Evolutionary conservation across 441 rosid species (phyloP).

Genomic region (Macaranga tanarius): DNA sequence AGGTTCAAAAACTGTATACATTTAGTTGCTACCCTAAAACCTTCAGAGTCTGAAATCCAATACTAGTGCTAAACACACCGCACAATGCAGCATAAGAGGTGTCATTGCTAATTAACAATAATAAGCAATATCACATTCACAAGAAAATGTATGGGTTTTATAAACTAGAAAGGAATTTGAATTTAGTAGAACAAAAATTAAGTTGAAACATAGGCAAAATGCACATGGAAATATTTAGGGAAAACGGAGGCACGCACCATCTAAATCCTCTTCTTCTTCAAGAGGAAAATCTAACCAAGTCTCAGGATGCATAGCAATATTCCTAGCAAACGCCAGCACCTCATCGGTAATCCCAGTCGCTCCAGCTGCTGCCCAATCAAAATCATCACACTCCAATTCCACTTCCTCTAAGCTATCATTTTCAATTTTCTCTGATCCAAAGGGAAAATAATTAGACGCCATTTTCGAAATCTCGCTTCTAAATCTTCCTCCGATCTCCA

Average conservation of each 20-base stretch:
- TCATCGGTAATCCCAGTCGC: constrained; percentile 81
- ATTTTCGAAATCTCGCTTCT: constrained; percentile 69
- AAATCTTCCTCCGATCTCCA: constrained; percentile 77
- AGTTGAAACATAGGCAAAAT: background rate
- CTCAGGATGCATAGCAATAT: constrained; percentile 82
- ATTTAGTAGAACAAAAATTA: too few relatives aligned
- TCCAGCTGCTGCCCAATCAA: constrained; percentile 26
- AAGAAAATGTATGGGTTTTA: too few relatives aligned
- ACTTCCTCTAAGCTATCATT: constrained; percentile 45
- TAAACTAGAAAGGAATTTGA: too few relatives aligned
- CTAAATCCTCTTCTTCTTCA: constrained; percentile 63
- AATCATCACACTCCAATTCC: constrained; percentile 46
- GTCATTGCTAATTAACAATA: too few relatives aligned
- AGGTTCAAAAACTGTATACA: too few relatives aligned
- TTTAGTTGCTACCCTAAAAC: too few relatives aligned
- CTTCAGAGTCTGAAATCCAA: too few relatives aligned
- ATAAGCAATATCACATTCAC: too few relatives aligned
- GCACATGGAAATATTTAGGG: background rate
- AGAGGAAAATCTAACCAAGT: constrained; percentile 94
- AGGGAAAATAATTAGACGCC: constrained; percentile 70
- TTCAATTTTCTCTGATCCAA: constrained; percentile 49
- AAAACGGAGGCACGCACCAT: constrained; percentile 45
- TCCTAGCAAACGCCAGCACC: constrained; percentile 67
- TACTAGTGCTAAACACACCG: too few relatives aligned
- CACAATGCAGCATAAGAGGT: too few relatives aligned